A percentile compares a stretch with the other conserved stretches of the same genome.
These are phyloP conservation scores for Hypoxylon fragiforme DNA, from an alignment of 495 filamentous ascomycete species.

Conservation along the genomic window DNA sequence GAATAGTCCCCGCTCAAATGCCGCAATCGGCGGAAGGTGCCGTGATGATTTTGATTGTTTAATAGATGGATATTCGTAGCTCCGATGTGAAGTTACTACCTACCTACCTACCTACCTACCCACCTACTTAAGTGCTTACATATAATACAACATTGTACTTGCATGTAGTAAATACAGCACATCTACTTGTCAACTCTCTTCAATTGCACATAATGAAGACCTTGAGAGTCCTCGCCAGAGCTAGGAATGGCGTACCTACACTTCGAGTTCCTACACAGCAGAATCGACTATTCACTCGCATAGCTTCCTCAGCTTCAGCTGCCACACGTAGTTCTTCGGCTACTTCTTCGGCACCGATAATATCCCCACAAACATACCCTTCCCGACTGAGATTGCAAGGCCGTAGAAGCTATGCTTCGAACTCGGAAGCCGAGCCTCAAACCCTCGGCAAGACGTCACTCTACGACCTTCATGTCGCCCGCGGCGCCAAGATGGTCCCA, in stretches of 20 bases:
- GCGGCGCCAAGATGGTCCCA: constrained; percentile 94
- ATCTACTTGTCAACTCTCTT: neutral
- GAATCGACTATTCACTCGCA: constrained; percentile 4
- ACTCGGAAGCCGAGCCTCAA: constrained; percentile 38
- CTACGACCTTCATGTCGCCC: constrained; percentile 75
- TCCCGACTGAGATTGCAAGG: constrained; percentile 5
- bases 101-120: too few species aligned
- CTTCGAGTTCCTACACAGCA: constrained; percentile 17
- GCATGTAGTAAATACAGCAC: too few species aligned
- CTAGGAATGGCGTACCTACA: constrained; percentile 29
- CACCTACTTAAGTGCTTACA: too few species aligned
- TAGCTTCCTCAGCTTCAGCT: constrained; percentile 16
- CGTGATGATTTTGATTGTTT: constrained; percentile 20
- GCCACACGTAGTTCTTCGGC: constrained; percentile 8
- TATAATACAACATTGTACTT: too few species aligned
- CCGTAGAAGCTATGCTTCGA: constrained; percentile 33
- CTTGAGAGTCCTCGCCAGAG: constrained; percentile 30
- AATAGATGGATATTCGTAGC: too few species aligned
- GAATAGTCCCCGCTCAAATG: constrained; percentile 6
- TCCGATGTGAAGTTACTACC: too few species aligned
- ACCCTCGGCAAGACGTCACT: constrained; percentile 71
- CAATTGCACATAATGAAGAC: constrained; percentile 39
- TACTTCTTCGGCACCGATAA: constrained; percentile 10
- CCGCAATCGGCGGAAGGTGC: constrained; percentile 26
- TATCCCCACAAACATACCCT: constrained; percentile 21